phyloP scores from a whole-genome alignment of 768 basidiomycete genomes.

The Mycena polygramma region DNA sequence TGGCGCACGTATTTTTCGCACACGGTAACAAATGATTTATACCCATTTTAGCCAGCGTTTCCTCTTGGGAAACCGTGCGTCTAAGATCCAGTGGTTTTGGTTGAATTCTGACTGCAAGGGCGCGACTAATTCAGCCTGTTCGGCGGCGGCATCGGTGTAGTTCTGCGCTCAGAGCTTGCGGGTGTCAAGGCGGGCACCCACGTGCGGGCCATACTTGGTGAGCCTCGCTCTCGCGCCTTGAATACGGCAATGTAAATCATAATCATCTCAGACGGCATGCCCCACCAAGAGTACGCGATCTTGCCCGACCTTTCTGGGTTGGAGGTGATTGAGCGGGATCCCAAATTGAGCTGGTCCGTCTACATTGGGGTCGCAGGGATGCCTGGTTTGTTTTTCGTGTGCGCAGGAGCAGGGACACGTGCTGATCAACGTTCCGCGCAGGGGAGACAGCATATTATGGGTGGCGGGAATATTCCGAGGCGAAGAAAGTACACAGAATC shows the following conservation, averaged over 20 bases:
- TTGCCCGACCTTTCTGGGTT: background rate
- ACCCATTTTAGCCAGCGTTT: constrained; percentile 4
- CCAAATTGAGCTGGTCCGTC: constrained; percentile 9
- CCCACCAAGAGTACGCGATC: constrained; percentile 10
- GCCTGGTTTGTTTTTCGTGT: no score
- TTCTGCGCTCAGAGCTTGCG: constrained; percentile 8
- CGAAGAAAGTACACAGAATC: constrained; percentile 48
- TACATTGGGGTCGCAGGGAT: background rate
- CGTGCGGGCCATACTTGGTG: background rate
- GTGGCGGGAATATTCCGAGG: constrained; percentile 56
- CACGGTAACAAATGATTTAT: background rate
- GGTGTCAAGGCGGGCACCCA: constrained; percentile 10
- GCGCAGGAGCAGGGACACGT: no score
- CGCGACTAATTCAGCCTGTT: background rate
- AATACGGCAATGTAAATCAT: background rate
- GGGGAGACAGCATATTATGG: constrained; percentile 56
- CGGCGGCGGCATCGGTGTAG: constrained; percentile 17
- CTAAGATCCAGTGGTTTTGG: background rate
- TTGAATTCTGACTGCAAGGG: background rate
- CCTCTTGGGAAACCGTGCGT: constrained; percentile 52
- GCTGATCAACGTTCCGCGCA: constrained; percentile 14
- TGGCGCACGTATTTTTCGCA: no score
- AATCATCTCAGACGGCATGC: background rate
- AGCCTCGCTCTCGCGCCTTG: background rate
- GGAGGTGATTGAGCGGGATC: constrained; percentile 19